Evolutionary conservation across 2,329 filamentous ascomycete genomes (phyloP).

Genomic region (Stachybotrys elegans): DNA sequence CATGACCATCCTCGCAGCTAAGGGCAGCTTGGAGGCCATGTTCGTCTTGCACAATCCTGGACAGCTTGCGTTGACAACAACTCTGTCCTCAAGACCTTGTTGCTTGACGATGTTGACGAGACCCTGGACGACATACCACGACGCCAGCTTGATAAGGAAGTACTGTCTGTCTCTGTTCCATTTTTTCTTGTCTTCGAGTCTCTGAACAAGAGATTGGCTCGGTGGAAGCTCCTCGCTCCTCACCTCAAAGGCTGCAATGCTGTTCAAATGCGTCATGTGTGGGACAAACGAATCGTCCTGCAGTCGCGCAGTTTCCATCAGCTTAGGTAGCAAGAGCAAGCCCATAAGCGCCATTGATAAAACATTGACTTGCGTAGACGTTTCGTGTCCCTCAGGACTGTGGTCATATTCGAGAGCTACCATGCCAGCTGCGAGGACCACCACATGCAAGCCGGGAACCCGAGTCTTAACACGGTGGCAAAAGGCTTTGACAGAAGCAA

Average conservation of each 20-base stretch:
- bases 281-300: background rate
- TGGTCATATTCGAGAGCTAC: conserved; percentile 28
- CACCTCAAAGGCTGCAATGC: conserved; percentile 13
- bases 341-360: conserved; percentile 51
- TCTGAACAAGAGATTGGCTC: conserved; percentile 9
- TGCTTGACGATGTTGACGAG: conserved; percentile 17
- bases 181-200: conserved; percentile 10
- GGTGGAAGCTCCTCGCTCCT: conserved; percentile 7
- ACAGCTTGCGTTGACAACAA: conserved; percentile 38
- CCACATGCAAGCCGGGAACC: conserved; percentile 35
- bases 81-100: background rate
- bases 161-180: conserved; percentile 15
- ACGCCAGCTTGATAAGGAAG: conserved; percentile 21
- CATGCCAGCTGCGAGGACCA: conserved; percentile 39
- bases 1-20: conserved; percentile 6
- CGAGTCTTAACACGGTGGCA: conserved; percentile 27
- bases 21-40: conserved; percentile 29
- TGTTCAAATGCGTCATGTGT: conserved; percentile 35
- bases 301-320: conserved; percentile 24
- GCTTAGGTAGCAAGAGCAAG: conserved; percentile 43
- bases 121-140: conserved; percentile 32
- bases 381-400: conserved; percentile 40
- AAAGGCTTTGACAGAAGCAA: conserved; percentile 38
- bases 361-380: conserved; percentile 51
- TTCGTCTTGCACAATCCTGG: conserved; percentile 37